phyloP scores from a whole-genome alignment of 805 yeast genomes.

The Myxozyma kluyveri region DNA sequence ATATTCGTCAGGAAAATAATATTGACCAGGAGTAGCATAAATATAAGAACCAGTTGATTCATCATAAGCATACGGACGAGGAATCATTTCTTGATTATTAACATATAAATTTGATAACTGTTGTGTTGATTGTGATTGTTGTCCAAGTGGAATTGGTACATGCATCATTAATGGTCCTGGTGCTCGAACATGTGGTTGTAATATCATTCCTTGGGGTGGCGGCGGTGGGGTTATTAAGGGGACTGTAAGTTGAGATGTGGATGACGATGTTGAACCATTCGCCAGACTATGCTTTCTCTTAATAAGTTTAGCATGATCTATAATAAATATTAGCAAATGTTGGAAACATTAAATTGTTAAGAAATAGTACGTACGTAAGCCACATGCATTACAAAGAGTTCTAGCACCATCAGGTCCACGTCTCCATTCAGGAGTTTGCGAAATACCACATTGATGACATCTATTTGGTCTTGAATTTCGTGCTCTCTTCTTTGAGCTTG shows the following conservation, averaged over 20 bases:
- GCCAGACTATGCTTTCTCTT: too few relatives aligned
- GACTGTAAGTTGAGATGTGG: neutral
- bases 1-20: neutral
- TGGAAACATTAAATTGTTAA: neutral
- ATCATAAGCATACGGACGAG: too few relatives aligned
- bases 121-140: too few relatives aligned
- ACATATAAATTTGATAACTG: too few relatives aligned
- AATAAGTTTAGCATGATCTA: conserved; percentile 57
- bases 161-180: too few relatives aligned
- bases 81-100: too few relatives aligned
- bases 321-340: neutral
- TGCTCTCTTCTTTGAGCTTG: conserved; percentile 16
- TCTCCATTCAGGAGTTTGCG: conserved; percentile 79
- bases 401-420: conserved; percentile 75
- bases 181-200: too few relatives aligned
- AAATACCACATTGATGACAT: conserved; percentile 27
- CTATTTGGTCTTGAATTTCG: conserved; percentile 22
- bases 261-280: too few relatives aligned
- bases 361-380: conserved; percentile 41
- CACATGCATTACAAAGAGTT: conserved; percentile 81
- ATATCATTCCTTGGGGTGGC: too few relatives aligned
- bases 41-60: too few relatives aligned
- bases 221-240: neutral
- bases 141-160: too few relatives aligned
- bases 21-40: too few relatives aligned